Evolutionary conservation across 2,329 filamentous ascomycete species (phyloP).

Genomic region (Verticillium isaacii): DNA sequence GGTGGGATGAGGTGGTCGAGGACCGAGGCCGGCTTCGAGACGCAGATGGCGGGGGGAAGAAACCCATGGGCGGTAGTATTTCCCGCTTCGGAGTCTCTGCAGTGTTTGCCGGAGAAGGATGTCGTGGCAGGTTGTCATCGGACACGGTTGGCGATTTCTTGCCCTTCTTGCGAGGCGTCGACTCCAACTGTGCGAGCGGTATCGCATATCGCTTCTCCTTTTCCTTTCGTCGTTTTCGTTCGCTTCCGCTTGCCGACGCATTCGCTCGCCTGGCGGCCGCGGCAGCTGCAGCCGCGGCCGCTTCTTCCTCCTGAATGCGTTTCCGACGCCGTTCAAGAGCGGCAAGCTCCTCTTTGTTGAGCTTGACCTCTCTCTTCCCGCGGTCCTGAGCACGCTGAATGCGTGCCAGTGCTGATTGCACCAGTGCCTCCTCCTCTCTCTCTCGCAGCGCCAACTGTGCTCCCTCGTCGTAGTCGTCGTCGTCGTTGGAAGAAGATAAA

Average conservation of each 20-base stretch:
- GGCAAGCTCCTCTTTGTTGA: conserved; percentile 75
- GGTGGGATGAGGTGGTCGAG: conserved; percentile 34
- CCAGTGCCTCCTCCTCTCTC: conserved; percentile 64
- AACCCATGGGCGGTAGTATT: conserved; percentile 43
- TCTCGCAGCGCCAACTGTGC: conserved; percentile 53
- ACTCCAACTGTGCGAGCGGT: conserved; percentile 47
- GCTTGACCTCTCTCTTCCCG: conserved; percentile 73
- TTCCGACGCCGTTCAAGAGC: conserved; percentile 68
- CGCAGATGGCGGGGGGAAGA: conserved; percentile 41
- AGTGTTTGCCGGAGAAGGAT: conserved; percentile 31
- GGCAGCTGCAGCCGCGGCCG: conserved; percentile 13
- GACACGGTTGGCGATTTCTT: conserved; percentile 20
- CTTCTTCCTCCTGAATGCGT: conserved; percentile 47
- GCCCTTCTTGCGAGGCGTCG: conserved; percentile 29
- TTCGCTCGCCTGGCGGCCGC: conserved; percentile 6
- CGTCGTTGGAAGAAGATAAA: conserved; percentile 27
- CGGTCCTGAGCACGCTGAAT: conserved; percentile 73
- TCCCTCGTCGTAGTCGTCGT: conserved; percentile 43
- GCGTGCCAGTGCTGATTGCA: conserved; percentile 73
- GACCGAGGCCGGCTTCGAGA: conserved; percentile 36
- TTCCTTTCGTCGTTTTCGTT: conserved; percentile 32
- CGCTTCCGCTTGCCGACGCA: conserved; percentile 19
- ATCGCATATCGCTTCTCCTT: conserved; percentile 46
- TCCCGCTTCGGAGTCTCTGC: conserved; percentile 27
- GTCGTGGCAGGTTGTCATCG: conserved; percentile 31